Conservation (phyloP, 2,329 filamentous ascomycete species). For the Amesomyces nigricolor region DNA sequence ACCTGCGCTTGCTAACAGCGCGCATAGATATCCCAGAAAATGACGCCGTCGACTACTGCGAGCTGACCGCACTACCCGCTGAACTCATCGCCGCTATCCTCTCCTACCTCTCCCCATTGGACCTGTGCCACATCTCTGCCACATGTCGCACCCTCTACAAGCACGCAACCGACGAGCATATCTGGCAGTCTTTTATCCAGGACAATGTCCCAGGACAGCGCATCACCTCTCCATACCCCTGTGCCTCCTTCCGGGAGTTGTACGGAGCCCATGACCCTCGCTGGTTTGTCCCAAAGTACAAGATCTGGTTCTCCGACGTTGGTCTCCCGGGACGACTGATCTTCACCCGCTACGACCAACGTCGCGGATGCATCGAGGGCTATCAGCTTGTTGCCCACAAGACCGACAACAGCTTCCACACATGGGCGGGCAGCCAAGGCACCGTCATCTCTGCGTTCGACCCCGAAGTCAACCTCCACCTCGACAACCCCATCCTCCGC, state of each 20-base stretch:
- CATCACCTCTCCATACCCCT: constrained; percentile 53
- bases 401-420: constrained; percentile 46
- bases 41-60: constrained; percentile 13
- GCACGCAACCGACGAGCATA: constrained; percentile 58
- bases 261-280: constrained; percentile 69
- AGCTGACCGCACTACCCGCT: constrained; percentile 56
- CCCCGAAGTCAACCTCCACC: constrained; percentile 63
- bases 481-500: constrained; percentile 66
- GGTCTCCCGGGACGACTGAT: constrained; percentile 69
- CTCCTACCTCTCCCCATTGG: constrained; percentile 55
- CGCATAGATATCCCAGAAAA: neutral
- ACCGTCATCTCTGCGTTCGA: constrained; percentile 69
- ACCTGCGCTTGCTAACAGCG: too few species aligned
- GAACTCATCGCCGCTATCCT: constrained; percentile 74
- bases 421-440: constrained; percentile 59
- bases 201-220: constrained; percentile 54
- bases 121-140: constrained; percentile 54
- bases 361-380: constrained; percentile 70
- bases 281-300: constrained; percentile 78
- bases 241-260: constrained; percentile 61
- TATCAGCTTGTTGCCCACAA: constrained; percentile 68
- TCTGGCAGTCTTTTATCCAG: constrained; percentile 69
- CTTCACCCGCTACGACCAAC: constrained; percentile 68
- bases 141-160: constrained; percentile 57
- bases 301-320: constrained; percentile 79